Evolutionary conservation across 129 eudicot genomes (phyloP), one percentile per base, ranked within the genome.

Genomic region (Tanacetum coccineum): DNA sequence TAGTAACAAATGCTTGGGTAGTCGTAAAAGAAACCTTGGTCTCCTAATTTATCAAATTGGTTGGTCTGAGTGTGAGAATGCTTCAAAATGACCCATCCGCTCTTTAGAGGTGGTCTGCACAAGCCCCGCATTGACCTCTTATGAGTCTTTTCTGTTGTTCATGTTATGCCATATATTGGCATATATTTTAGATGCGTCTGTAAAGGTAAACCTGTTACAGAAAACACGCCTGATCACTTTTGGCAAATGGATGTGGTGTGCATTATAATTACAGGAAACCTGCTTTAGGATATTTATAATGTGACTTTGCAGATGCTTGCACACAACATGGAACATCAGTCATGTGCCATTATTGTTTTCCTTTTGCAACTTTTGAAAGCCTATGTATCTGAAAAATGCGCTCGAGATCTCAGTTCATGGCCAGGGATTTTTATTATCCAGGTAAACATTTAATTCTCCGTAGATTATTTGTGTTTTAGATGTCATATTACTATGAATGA

Each of bases 1-100:
- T 48, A 62, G 90, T 82, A 76, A 86, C 83, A 82, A 82, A 80
- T 74, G 84, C 78, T 68, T 89, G 96, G 99, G 80, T 71, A 40
- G 74, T 80, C 48, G 79, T 89, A 59, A 90, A 86, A 73, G 81
- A 66, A 67, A 86, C 85, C 39, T 14, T 88, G 74, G 85, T 79
- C 47, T 83, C 96, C 20, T 85, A 80, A 71, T 73, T 86, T 53
- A 76, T 88, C 49, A 82, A 86, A 76, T 75, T 77, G 36, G 68
- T 89, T 67, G 83, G 81, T 54, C 70, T 78, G 57, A 86, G 90
- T 39, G 62, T 88, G 85, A 89, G 88, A 51, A 66, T n/a, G n/a
- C n/a, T n/a, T n/a, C n/a, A n/a, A n/a, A n/a, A n/a, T n/a, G n/a
- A n/a, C n/a, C n/a, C n/a, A 49, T 54, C 60, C 10, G 32, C 60